These are phyloP conservation scores for Penicillium odoratum DNA, from an alignment of 495 filamentous ascomycete species.

Conservation along the genomic window DNA sequence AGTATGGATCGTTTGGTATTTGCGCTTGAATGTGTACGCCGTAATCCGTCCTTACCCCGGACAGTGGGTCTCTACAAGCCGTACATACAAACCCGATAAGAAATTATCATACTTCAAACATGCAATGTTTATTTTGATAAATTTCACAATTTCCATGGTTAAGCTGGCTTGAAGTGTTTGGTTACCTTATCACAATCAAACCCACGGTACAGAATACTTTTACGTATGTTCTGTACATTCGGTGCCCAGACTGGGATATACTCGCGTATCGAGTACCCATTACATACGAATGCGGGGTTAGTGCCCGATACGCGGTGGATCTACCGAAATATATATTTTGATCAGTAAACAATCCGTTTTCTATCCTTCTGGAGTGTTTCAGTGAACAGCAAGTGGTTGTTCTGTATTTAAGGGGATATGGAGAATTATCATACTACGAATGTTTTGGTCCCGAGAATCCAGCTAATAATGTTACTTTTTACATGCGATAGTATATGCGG, in stretches of 20 bases:
- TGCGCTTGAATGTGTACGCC: neutral
- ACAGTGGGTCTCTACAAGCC: neutral
- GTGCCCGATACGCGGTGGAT: neutral
- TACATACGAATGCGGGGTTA: neutral
- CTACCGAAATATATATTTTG: neutral
- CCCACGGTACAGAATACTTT: neutral
- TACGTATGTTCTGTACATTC: neutral
- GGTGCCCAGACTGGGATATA: neutral
- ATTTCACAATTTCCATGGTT: neutral
- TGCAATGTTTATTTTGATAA: neutral
- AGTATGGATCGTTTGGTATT: neutral
- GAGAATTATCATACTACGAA: too few species aligned
- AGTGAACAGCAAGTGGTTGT: too few species aligned
- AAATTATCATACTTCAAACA: too few species aligned
- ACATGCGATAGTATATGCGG: too few species aligned
- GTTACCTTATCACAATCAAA: neutral
- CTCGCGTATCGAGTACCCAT: neutral
- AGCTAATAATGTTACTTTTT: too few species aligned
- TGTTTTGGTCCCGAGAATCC: too few species aligned
- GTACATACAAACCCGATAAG: neutral
- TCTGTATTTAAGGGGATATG: too few species aligned
- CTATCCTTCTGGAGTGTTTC: too few species aligned
- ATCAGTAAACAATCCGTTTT: neutral
- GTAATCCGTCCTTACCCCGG: neutral
- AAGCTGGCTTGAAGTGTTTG: neutral